Evolutionary conservation across 169 alveolate genomes (phyloP).

Genomic region (Cryptosporidium sp.): DNA sequence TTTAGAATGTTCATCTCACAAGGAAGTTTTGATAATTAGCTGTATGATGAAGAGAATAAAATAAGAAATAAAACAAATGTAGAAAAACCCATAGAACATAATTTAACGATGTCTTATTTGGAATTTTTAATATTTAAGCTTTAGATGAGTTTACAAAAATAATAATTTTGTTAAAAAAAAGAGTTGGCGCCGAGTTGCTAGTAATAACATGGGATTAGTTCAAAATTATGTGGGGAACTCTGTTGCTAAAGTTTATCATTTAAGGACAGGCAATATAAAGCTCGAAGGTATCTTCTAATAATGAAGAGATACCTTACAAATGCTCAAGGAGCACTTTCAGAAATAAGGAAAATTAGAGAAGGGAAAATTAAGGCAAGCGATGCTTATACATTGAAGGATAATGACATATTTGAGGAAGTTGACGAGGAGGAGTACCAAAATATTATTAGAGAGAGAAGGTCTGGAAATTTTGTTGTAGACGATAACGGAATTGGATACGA

Average conservation of each 20-base stretch:
- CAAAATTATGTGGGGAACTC: conserved; percentile 1
- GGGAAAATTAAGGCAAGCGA: conserved; percentile 69
- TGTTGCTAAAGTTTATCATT: not conserved
- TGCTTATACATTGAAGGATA: conserved; percentile 39
- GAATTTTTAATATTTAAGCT: not conserved
- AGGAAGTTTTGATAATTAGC: not conserved
- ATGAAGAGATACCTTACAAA: conserved; percentile 18
- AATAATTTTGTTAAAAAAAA: not conserved
- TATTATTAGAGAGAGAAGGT: conserved; percentile 37
- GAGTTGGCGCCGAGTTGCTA: conserved; percentile 13
- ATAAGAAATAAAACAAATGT: no score
- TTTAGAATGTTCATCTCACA: not conserved
- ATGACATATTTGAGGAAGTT: conserved; percentile 51
- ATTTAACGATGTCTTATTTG: not conserved
- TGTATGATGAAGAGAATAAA: not conserved
- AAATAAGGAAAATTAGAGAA: conserved; percentile 45
- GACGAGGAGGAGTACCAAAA: conserved; percentile 66
- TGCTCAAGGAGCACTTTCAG: conserved; percentile 66
- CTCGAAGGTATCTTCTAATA: not conserved
- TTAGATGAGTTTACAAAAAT: not conserved
- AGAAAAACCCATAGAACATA: no score
- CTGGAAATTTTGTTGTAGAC: conserved; percentile 55
- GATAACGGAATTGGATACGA: conserved; percentile 71
- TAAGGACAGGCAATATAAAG: not conserved
- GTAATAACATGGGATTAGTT: conserved; percentile 19